A percentile compares a stretch with the other conserved stretches of the same genome.
These are phyloP conservation scores for Ambrosia trifida DNA, from an alignment of 129 eudicot species.

Conservation along the genomic window DNA sequence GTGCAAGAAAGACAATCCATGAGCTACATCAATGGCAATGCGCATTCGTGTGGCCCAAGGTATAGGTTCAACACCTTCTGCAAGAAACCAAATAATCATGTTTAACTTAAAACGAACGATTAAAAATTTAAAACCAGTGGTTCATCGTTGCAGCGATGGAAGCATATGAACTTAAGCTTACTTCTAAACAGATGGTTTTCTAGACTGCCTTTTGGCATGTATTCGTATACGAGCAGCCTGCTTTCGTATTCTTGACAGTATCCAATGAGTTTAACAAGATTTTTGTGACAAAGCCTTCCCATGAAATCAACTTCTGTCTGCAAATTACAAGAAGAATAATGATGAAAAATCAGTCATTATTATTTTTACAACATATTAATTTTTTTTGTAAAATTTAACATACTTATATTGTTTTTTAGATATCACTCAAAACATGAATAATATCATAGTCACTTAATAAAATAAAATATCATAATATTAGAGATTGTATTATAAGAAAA, in stretches of 20 bases:
- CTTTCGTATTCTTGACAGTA: slow-evolving; percentile 62
- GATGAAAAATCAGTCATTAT: neutral
- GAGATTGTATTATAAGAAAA: neutral
- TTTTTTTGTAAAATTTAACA: too few relatives aligned
- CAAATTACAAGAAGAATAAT: slow-evolving; percentile 10
- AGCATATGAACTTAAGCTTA: slow-evolving; percentile 29
- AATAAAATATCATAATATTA: neutral
- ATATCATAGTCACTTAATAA: neutral
- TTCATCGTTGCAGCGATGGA: neutral
- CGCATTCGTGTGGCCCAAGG: slow-evolving; percentile 63
- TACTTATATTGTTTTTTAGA: too few relatives aligned
- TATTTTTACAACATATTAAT: neutral
- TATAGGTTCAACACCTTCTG: slow-evolving; percentile 62
- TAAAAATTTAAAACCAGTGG: neutral
- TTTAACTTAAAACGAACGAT: neutral
- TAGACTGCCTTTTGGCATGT: slow-evolving; percentile 65
- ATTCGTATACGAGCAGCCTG: slow-evolving; percentile 65
- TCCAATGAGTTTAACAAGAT: slow-evolving; percentile 69
- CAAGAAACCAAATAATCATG: slow-evolving; percentile 20
- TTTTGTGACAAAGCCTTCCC: slow-evolving; percentile 63
- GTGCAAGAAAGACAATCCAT: slow-evolving; percentile 68
- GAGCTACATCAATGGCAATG: slow-evolving; percentile 69
- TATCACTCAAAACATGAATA: neutral
- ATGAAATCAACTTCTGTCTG: slow-evolving; percentile 76
- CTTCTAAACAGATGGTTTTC: slow-evolving; percentile 71